These are phyloP conservation scores for Dothistroma pini DNA, from an alignment of 2,329 filamentous ascomycete genomes.

Conservation along the genomic window DNA sequence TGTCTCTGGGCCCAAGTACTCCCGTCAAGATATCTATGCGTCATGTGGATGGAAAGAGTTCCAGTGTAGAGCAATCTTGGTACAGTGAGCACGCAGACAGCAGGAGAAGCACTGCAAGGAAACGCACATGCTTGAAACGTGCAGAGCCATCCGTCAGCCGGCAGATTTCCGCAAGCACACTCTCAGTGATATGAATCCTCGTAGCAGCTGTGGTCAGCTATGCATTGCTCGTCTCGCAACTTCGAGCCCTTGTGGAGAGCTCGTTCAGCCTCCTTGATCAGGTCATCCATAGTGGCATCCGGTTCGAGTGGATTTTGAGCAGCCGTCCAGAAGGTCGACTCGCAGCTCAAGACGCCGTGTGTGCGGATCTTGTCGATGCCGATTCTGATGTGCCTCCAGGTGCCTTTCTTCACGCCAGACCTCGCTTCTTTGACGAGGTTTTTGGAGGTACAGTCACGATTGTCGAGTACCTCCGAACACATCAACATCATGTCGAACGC, in stretches of 20 bases:
- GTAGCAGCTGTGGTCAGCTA: neutral
- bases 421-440: neutral
- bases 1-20: no score
- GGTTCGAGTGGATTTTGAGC: neutral
- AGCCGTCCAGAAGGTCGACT: neutral
- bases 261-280: neutral
- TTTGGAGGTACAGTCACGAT: neutral
- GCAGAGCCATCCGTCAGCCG: neutral
- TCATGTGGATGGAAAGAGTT: no score
- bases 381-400: neutral
- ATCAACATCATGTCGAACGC: neutral
- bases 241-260: neutral
- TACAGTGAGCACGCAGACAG: no score
- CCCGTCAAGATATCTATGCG: no score
- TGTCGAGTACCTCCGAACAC: neutral
- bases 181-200: neutral
- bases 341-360: neutral
- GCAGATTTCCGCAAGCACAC: neutral
- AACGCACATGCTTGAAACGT: no score
- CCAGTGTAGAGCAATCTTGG: no score
- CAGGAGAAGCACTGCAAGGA: no score
- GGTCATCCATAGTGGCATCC: neutral
- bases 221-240: neutral
- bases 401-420: neutral
- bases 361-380: neutral